Percentiles rank a stretch among this genome's conserved stretches.
These are phyloP conservation scores for Cenchrus americanus DNA, from an alignment of 176 grass and related monocot genomes.

Conservation along the genomic window DNA sequence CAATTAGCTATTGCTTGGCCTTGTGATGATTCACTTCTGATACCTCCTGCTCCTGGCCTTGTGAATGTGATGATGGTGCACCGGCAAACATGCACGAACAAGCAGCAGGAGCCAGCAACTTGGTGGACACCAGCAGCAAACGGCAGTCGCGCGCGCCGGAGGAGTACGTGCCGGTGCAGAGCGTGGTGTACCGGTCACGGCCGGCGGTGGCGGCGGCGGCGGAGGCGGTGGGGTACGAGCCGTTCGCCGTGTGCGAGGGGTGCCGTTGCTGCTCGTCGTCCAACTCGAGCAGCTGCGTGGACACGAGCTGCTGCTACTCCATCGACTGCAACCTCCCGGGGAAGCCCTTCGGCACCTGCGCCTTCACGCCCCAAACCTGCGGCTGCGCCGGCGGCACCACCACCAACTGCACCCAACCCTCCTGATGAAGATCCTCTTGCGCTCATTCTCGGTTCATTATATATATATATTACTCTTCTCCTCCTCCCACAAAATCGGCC, in stretches of 20 bases:
- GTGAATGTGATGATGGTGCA: too few species aligned
- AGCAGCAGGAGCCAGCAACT: neutral
- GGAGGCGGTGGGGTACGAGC: slow-evolving; percentile 28
- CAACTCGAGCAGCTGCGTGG: slow-evolving; percentile 53
- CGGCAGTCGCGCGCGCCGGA: too few species aligned
- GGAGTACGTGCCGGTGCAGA: slow-evolving; percentile 24
- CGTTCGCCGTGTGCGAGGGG: slow-evolving; percentile 71
- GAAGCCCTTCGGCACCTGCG: slow-evolving; percentile 87
- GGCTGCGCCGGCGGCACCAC: slow-evolving; percentile 41
- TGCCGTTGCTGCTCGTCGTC: slow-evolving; percentile 68
- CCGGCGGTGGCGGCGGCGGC: neutral
- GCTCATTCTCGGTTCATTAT: neutral
- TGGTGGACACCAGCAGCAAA: neutral
- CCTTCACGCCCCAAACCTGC: slow-evolving; percentile 70
- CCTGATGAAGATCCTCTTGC: slow-evolving; percentile 10
- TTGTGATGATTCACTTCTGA: neutral
- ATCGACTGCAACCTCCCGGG: slow-evolving; percentile 86
- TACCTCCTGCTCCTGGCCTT: neutral
- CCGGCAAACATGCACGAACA: neutral
- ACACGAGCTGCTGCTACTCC: slow-evolving; percentile 74
- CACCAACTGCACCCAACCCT: slow-evolving; percentile 44
- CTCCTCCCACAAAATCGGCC: too few species aligned
- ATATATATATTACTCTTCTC: too few species aligned
- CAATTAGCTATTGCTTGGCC: neutral
- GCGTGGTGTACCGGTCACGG: slow-evolving; percentile 40